A percentile compares a stretch with the other conserved stretches of the same genome.
phyloP scores from a whole-genome alignment of 2,329 filamentous ascomycete species.

The Fusarium sororula region DNA sequence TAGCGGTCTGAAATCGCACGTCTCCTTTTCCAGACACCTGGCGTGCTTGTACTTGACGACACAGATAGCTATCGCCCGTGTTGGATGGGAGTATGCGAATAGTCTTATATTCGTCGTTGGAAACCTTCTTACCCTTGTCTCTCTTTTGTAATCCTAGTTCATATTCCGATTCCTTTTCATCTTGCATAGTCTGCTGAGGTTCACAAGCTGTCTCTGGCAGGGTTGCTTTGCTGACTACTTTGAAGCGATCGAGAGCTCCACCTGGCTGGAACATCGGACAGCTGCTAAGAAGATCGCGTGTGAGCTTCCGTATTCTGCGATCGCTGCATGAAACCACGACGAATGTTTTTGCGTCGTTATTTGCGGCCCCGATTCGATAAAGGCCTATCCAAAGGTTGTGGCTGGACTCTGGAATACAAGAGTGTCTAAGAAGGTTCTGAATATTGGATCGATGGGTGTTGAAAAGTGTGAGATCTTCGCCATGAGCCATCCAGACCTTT shows the following conservation, averaged over 20 bases:
- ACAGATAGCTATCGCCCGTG: background rate
- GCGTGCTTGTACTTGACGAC: background rate
- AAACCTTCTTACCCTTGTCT: background rate
- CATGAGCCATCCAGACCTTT: background rate
- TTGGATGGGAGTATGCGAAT: background rate
- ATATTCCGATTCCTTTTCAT: accelerated
- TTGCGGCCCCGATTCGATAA: accelerated
- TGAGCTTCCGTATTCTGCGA: background rate
- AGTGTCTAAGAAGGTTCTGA: background rate
- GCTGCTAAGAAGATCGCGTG: accelerated
- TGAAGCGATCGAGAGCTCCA: accelerated
- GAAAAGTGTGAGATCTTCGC: accelerated
- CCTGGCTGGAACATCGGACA: background rate
- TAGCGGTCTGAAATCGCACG: background rate
- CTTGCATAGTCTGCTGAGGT: accelerated
- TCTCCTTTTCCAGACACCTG: background rate
- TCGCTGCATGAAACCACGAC: background rate
- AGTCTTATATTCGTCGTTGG: background rate
- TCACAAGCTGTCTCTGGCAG: background rate
- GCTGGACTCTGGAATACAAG: background rate
- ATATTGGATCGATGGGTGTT: accelerated
- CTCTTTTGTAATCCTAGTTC: accelerated
- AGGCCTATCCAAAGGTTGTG: accelerated
- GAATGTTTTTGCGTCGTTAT: background rate
- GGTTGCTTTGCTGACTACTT: background rate